Conservation (phyloP, 306 rosid species). For the Glycyrrhiza uralensis region DNA sequence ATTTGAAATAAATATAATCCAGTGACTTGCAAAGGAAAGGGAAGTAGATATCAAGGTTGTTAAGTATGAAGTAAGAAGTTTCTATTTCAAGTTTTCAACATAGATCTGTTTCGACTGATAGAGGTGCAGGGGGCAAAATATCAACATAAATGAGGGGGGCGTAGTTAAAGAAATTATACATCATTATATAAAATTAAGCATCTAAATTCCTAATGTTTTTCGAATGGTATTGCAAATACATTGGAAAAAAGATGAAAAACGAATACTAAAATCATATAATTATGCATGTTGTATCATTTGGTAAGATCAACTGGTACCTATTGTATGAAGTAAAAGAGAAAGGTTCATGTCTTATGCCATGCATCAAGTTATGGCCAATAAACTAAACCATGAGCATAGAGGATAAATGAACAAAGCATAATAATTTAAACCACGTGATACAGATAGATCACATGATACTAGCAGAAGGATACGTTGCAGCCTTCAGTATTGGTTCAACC, state of each 20-base stretch:
- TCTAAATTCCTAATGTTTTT: background rate
- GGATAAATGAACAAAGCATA: background rate
- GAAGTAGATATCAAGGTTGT: background rate
- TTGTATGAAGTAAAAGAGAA: background rate
- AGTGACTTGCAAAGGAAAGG: background rate
- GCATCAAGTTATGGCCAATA: background rate
- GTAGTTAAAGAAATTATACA: background rate
- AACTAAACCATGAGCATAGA: background rate
- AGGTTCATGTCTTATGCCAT: background rate
- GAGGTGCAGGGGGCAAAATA: background rate
- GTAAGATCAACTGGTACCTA: background rate
- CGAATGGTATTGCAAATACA: background rate
- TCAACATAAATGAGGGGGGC: background rate
- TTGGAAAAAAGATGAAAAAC: background rate
- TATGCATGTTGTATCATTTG: background rate
- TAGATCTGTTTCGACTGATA: background rate
- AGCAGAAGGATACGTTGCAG: slow-evolving; percentile 76
- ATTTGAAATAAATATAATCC: background rate
- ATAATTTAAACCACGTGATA: background rate
- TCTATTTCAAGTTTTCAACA: slow-evolving; percentile 1
- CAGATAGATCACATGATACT: background rate
- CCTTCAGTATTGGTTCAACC: slow-evolving; percentile 87
- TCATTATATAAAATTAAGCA: background rate
- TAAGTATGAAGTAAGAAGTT: background rate
- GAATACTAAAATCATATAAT: background rate